A percentile compares a stretch with the other conserved stretches of the same genome.
These are phyloP conservation scores for Syncephalastrum sp. DNA, from an alignment of 371 early-diverging fungal species.

Conservation along the genomic window DNA sequence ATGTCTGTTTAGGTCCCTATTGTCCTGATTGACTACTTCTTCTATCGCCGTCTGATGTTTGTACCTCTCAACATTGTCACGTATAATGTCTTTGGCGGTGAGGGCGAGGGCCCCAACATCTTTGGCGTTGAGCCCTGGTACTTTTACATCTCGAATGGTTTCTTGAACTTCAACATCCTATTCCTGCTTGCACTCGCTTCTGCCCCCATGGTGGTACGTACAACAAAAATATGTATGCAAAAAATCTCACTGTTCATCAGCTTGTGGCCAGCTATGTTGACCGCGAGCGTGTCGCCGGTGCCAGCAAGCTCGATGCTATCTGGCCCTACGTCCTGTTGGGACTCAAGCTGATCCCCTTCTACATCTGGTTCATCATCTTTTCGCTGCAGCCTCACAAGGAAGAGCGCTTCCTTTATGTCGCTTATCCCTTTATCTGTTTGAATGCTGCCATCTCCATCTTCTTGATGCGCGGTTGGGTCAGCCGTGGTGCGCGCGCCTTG, in stretches of 20 bases:
- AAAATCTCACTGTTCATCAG: constrained; percentile 9
- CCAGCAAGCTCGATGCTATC: constrained; percentile 21
- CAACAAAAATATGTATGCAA: not conserved
- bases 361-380: constrained; percentile 78
- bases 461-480: constrained; percentile 47
- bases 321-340: constrained; percentile 50
- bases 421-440: constrained; percentile 85
- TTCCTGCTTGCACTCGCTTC: constrained; percentile 71
- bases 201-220: constrained; percentile 60
- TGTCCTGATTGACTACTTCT: constrained; percentile 69
- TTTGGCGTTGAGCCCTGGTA: constrained; percentile 95
- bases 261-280: constrained; percentile 41
- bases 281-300: constrained; percentile 43
- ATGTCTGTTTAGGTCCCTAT: constrained; percentile 50
- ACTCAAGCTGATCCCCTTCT: constrained; percentile 67
- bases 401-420: constrained; percentile 92
- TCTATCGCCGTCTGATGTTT: constrained; percentile 69
- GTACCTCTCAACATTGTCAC: constrained; percentile 85
- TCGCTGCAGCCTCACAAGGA: constrained; percentile 93
- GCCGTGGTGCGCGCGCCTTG: constrained; percentile 31
- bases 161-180: constrained; percentile 85
- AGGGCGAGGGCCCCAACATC: constrained; percentile 75
- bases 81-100: constrained; percentile 86
- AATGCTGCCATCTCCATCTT: constrained; percentile 73
- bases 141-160: constrained; percentile 85